phyloP scores from a whole-genome alignment of 805 yeast species.

The Limtongozyma cylindracea region DNA sequence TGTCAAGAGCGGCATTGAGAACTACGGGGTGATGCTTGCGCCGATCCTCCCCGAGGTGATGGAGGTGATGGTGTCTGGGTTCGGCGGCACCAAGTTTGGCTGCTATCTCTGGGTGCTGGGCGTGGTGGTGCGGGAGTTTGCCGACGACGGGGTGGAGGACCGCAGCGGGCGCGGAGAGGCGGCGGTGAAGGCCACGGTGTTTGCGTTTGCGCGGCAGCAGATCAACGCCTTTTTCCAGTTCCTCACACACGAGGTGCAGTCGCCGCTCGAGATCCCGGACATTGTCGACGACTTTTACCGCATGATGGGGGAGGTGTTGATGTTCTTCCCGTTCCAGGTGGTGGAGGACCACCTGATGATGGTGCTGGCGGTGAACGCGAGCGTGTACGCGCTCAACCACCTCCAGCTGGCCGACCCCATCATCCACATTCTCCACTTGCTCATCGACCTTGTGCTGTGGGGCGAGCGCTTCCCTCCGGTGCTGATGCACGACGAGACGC shows the following conservation, averaged over 20 bases:
- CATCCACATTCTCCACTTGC: conserved; percentile 40
- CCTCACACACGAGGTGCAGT: conserved; percentile 4
- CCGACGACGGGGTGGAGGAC: conserved; percentile 23
- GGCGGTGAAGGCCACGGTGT: conserved; percentile 30
- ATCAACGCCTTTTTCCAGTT: conserved; percentile 26
- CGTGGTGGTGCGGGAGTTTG: conserved; percentile 46
- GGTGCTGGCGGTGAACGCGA: conserved; percentile 27
- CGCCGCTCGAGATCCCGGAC: conserved; percentile 23
- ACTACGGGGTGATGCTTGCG: conserved; percentile 25
- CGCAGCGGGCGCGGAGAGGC: conserved; percentile 3
- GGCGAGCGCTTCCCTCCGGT: conserved; percentile 65
- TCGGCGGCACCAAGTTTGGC: conserved; percentile 42
- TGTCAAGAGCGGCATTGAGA: conserved; percentile 36
- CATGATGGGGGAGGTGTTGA: conserved; percentile 51
- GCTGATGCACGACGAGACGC: conserved; percentile 21
- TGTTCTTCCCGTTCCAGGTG: conserved; percentile 40
- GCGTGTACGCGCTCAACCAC: conserved; percentile 20
- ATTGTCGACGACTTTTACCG: conserved; percentile 71
- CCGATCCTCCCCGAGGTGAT: conserved; percentile 43
- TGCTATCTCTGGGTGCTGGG: conserved; percentile 87
- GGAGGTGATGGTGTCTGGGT: conserved; percentile 41
- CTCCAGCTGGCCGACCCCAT: conserved; percentile 53
- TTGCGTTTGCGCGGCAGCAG: conserved; percentile 53
- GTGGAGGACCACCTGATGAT: conserved; percentile 19
- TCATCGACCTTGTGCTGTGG: conserved; percentile 70